Conservation (phyloP, 176 grass and related monocot genomes). For the Pontederia paniculata region DNA sequence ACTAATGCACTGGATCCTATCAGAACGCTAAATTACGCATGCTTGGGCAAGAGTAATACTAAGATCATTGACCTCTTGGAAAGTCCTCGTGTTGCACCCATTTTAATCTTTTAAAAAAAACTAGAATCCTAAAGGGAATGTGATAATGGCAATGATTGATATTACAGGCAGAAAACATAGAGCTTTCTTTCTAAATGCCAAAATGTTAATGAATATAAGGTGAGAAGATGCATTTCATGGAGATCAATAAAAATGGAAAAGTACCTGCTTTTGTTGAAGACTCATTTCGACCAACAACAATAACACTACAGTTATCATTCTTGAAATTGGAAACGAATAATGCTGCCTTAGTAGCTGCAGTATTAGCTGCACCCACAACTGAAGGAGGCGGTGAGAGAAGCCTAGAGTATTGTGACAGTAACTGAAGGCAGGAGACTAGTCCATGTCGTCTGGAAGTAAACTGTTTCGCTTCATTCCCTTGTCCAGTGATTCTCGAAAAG, state of each 20-base stretch:
- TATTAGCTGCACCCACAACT: conserved; percentile 66
- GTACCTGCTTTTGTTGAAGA: conserved; percentile 2
- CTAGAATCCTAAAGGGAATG: too few species aligned
- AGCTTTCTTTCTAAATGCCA: background rate
- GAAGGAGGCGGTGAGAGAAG: conserved; percentile 79
- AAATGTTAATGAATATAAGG: background rate
- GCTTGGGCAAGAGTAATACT: too few species aligned
- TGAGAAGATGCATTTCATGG: background rate
- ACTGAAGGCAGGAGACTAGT: conserved; percentile 72
- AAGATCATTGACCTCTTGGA: too few species aligned
- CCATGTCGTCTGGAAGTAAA: conserved; percentile 36
- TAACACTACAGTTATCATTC: too few species aligned
- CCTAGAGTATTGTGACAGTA: conserved; percentile 71
- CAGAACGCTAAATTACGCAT: too few species aligned
- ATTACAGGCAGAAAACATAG: background rate
- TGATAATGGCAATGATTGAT: too few species aligned
- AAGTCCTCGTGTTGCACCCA: too few species aligned
- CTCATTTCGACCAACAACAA: conserved; percentile 9
- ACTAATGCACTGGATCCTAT: too few species aligned
- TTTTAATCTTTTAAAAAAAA: too few species aligned
- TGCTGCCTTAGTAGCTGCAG: conserved; percentile 73
- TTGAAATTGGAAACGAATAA: conserved; percentile 40
- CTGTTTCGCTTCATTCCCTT: conserved; percentile 28
- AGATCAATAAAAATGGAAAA: background rate
- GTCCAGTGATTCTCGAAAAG: background rate